Conservation (phyloP, 2,329 filamentous ascomycete species). For the Trichoderma sp. region DNA sequence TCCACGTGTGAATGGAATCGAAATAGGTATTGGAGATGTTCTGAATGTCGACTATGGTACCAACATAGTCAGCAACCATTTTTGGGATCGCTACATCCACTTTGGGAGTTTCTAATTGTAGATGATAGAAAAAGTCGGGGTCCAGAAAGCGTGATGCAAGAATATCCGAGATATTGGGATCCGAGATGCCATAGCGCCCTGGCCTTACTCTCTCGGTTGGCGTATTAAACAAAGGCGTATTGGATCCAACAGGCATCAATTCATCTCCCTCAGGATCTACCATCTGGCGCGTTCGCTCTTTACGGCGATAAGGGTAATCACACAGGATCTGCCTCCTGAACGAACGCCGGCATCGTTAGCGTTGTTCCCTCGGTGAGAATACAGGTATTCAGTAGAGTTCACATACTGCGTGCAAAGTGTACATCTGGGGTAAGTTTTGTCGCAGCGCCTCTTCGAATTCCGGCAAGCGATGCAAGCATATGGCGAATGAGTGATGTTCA, state of each 20-base stretch:
- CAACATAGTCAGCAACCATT: constrained; percentile 5
- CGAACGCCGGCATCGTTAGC: not conserved
- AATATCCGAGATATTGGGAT: not conserved
- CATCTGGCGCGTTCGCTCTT: not conserved
- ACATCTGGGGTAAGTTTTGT: constrained; percentile 16
- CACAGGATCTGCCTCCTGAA: not conserved
- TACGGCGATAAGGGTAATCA: not conserved
- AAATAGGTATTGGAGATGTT: constrained; percentile 18
- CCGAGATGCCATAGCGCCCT: not conserved
- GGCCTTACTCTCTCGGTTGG: not conserved
- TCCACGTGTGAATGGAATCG: constrained; percentile 24
- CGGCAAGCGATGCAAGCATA: constrained; percentile 6
- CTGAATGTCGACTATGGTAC: constrained; percentile 21
- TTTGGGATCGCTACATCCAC: constrained; percentile 10
- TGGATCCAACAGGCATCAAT: not conserved
- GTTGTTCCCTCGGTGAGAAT: not conserved
- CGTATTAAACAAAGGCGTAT: not conserved
- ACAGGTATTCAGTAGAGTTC: not conserved
- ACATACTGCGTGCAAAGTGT: constrained; percentile 20
- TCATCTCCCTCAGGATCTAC: not conserved
- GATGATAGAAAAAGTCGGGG: not conserved
- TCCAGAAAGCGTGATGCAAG: not conserved
- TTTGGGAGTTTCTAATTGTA: constrained; percentile 13
- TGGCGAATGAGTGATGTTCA: not conserved
- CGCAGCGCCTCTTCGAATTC: constrained; percentile 15